A percentile compares a stretch with the other conserved stretches of the same genome.
Evolutionary conservation across 225 moss, liverwort and hornwort species (phyloP).

Genomic region (Straminergon stramineum): DNA sequence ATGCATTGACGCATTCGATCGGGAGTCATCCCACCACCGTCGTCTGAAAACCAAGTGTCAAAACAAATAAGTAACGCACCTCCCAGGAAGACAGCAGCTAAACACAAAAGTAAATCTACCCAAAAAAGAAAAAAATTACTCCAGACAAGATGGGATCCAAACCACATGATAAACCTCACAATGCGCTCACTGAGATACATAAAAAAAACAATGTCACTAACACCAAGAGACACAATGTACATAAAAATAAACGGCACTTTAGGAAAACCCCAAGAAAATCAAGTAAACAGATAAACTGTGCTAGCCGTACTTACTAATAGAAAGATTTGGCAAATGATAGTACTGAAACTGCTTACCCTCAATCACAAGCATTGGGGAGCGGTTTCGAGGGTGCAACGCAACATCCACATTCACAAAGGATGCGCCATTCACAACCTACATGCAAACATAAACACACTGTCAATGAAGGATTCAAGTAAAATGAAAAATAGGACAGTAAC

Average conservation of each 20-base stretch:
- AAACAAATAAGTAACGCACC: not conserved
- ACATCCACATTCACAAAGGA: conserved; percentile 63
- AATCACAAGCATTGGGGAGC: conserved; percentile 45
- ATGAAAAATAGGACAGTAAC: not conserved
- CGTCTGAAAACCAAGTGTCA: conserved; percentile 23
- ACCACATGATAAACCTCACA: not conserved
- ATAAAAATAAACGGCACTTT: not conserved
- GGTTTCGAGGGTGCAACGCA: conserved; percentile 41
- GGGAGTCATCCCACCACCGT: conserved; percentile 89
- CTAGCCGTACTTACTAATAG: no score
- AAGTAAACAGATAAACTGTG: not conserved
- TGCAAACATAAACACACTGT: not conserved
- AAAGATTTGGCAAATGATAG: not conserved
- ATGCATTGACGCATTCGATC: conserved; percentile 83
- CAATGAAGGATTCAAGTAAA: not conserved
- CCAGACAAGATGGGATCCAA: no score
- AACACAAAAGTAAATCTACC: not conserved
- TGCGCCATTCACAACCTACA: conserved; percentile 59
- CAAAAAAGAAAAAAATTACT: not conserved
- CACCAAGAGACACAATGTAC: not conserved
- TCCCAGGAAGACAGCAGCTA: not conserved
- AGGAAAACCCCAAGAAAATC: not conserved
- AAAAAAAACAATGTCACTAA: not conserved
- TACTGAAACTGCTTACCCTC: conserved; percentile 21
- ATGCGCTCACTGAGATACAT: not conserved